Evolutionary conservation across 768 basidiomycete species (phyloP).

Genomic region (Pulveroboletus frians): DNA sequence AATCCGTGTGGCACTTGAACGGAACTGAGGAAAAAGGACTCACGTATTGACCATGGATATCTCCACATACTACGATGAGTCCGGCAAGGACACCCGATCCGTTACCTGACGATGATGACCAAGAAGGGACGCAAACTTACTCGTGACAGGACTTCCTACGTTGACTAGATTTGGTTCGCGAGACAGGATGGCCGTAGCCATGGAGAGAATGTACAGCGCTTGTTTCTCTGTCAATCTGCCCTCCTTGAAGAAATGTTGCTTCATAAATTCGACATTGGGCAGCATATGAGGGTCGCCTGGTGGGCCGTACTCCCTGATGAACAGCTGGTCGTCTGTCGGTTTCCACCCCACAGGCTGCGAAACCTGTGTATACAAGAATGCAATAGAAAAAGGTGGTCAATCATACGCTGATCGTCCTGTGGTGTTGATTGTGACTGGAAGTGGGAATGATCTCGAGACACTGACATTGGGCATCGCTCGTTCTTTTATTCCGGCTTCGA

Average conservation of each 20-base stretch:
- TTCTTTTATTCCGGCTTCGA: constrained; percentile 20
- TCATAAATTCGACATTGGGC: constrained; percentile 76
- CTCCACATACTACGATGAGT: constrained; percentile 72
- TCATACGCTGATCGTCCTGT: constrained; percentile 21
- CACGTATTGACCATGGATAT: constrained; percentile 98
- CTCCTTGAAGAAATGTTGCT: constrained; percentile 85
- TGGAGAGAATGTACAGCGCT: constrained; percentile 75
- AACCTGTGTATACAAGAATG: constrained; percentile 43
- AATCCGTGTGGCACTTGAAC: constrained; percentile 41
- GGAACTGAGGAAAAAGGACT: constrained; percentile 73
- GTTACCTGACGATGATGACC: constrained; percentile 4
- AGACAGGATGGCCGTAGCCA: constrained; percentile 59
- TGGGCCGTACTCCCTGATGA: constrained; percentile 42
- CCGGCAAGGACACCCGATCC: constrained; percentile 2
- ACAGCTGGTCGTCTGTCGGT: constrained; percentile 76
- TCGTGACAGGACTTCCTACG: constrained; percentile 85
- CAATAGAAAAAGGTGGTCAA: constrained; percentile 23
- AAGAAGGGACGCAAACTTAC: constrained; percentile 41
- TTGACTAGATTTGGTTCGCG: constrained; percentile 82
- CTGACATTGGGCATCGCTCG: constrained; percentile 32
- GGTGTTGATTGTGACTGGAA: constrained; percentile 7
- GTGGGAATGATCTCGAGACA: constrained; percentile 16
- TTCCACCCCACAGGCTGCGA: constrained; percentile 56
- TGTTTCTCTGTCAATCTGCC: constrained; percentile 80
- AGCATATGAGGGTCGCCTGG: constrained; percentile 37